Evolutionary conservation across 2,329 filamentous ascomycete species (phyloP).

Genomic region (Rutstroemia sp.): DNA sequence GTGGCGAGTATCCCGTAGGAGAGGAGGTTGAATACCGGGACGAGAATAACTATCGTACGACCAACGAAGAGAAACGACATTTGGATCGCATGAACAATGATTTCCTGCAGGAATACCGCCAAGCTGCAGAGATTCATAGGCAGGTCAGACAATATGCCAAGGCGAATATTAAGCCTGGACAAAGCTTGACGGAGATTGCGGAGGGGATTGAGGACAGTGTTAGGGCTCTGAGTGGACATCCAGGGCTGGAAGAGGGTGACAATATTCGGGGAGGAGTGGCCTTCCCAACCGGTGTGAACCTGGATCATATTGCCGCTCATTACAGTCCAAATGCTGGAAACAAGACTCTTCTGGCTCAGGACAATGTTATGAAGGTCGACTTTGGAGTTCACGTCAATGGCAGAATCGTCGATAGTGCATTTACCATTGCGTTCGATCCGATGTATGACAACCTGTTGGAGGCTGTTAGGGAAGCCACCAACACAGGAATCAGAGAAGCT

Average conservation of each 20-base stretch:
- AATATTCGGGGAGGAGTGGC: conserved; percentile 74
- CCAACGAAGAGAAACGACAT: conserved; percentile 76
- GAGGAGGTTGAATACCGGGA: conserved; percentile 71
- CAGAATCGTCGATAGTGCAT: conserved; percentile 64
- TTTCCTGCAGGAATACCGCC: conserved; percentile 72
- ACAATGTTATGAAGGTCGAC: conserved; percentile 68
- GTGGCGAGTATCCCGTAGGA: conserved; percentile 65
- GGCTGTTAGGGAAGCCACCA: conserved; percentile 61
- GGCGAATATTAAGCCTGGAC: conserved; percentile 72
- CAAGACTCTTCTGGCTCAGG: conserved; percentile 58
- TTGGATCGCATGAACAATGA: conserved; percentile 74
- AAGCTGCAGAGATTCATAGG: conserved; percentile 82
- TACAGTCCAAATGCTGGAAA: conserved; percentile 85
- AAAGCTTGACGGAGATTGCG: conserved; percentile 73
- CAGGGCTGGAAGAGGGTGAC: conserved; percentile 71
- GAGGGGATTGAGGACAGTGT: conserved; percentile 83
- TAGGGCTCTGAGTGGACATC: conserved; percentile 67
- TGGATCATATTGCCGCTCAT: conserved; percentile 82
- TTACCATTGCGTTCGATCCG: conserved; percentile 61
- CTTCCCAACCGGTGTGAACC: conserved; percentile 76
- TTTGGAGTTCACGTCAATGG: conserved; percentile 67
- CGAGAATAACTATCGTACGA: conserved; percentile 73
- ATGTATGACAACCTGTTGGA: conserved; percentile 60
- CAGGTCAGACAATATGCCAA: conserved; percentile 81
- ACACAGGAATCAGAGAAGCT: conserved; percentile 76